phyloP scores from a whole-genome alignment of 108 stramenopile genomes.

The Chaetoceros tenuissimus region DNA sequence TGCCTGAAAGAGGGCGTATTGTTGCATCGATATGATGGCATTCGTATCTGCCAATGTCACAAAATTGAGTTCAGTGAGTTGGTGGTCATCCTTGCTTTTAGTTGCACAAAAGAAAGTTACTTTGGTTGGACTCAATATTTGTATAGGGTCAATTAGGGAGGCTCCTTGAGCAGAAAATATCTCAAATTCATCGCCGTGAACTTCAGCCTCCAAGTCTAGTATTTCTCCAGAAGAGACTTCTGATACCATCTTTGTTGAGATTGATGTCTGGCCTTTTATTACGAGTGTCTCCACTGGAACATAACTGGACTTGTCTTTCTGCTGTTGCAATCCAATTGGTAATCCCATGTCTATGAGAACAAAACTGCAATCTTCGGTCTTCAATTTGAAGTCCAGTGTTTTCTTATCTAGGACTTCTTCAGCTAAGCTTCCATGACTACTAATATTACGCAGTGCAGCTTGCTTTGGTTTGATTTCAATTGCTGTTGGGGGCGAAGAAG shows the following conservation, averaged over 20 bases:
- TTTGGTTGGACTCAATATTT: conserved; percentile 64
- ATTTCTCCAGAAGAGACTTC: conserved; percentile 20
- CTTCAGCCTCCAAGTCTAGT: conserved; percentile 20
- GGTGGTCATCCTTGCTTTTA: conserved; percentile 9
- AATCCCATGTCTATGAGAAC: conserved; percentile 43
- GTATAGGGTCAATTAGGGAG: conserved; percentile 54
- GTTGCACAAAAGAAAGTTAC: conserved; percentile 49
- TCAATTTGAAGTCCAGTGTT: not conserved
- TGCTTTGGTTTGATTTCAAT: not conserved
- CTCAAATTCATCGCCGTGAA: conserved; percentile 61
- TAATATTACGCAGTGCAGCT: not conserved
- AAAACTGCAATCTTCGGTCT: conserved; percentile 32
- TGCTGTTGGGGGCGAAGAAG: conserved; percentile 1
- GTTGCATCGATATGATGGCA: conserved; percentile 68
- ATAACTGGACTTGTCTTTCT: not conserved
- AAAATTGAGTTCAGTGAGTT: conserved; percentile 46
- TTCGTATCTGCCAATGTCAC: conserved; percentile 57
- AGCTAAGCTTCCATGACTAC: not conserved
- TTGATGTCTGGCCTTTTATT: not conserved
- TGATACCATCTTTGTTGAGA: not conserved
- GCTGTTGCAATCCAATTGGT: not conserved
- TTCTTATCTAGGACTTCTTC: not conserved
- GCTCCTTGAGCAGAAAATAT: conserved; percentile 72
- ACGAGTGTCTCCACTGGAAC: not conserved
- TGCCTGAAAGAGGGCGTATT: conserved; percentile 63